Conservation (phyloP, 2,329 filamentous ascomycete genomes). For the Arthrobotrys conoides region DNA sequence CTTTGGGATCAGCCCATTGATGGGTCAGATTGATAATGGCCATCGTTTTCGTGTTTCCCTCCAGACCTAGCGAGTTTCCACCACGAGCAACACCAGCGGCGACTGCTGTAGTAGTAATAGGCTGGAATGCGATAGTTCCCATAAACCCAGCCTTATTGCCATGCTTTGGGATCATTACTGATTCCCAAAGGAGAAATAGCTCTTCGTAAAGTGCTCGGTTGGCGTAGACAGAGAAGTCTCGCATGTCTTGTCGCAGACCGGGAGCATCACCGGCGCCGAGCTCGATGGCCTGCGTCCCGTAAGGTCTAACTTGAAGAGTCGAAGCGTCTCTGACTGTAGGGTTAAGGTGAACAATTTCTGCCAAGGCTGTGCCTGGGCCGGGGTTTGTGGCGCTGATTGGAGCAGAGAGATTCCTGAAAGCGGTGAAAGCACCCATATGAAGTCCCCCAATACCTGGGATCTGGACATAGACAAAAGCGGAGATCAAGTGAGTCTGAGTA, state of each 20-base stretch:
- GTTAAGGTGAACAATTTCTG: constrained; percentile 34
- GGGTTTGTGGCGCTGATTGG: background rate
- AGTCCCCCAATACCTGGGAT: constrained; percentile 1
- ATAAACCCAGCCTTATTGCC: constrained; percentile 41
- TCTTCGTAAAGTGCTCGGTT: constrained; percentile 32
- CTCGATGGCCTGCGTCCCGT: constrained; percentile 28
- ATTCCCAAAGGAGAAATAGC: constrained; percentile 25
- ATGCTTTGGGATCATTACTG: constrained; percentile 15
- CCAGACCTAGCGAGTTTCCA: constrained; percentile 65
- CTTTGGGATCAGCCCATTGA: constrained; percentile 60
- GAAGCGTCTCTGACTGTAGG: background rate
- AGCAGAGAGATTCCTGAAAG: constrained; percentile 37
- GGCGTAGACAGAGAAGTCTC: constrained; percentile 45
- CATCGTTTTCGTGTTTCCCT: constrained; percentile 51
- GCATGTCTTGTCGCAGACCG: constrained; percentile 50
- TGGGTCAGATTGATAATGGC: constrained; percentile 57
- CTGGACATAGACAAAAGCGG: constrained; percentile 46
- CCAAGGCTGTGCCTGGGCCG: constrained; percentile 19
- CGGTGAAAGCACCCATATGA: constrained; percentile 57
- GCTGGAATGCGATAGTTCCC: constrained; percentile 65
- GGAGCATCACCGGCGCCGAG: constrained; percentile 38
- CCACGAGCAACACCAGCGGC: constrained; percentile 63
- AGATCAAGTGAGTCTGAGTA: constrained; percentile 41
- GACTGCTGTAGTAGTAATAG: constrained; percentile 65
- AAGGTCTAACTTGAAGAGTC: constrained; percentile 29